These are phyloP conservation scores for Neolentinus lepideus DNA, from an alignment of 1,284 basidiomycete species.

Conservation along the genomic window DNA sequence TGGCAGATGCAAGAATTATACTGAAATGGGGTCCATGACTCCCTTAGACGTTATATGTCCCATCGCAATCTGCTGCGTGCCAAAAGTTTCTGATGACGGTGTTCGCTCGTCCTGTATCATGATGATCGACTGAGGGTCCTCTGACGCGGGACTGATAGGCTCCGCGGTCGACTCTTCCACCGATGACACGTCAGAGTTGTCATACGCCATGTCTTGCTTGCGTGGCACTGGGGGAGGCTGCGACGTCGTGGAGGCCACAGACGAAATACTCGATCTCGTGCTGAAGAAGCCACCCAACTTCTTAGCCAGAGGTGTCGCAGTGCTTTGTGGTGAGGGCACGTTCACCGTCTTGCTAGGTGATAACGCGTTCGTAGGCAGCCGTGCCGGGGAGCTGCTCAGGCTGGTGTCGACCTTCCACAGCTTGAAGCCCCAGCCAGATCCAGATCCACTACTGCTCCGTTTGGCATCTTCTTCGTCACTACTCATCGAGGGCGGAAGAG, in stretches of 20 bases:
- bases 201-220: slow-evolving; percentile 23
- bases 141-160: slow-evolving; percentile 26
- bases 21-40: background rate
- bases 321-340: slow-evolving; percentile 14
- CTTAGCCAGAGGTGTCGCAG: slow-evolving; percentile 29
- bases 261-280: slow-evolving; percentile 43
- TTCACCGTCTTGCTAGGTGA: slow-evolving; percentile 15
- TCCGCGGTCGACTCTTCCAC: slow-evolving; percentile 24
- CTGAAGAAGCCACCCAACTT: slow-evolving; percentile 68
- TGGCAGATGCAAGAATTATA: background rate
- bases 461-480: slow-evolving; percentile 7
- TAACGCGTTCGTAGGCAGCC: slow-evolving; percentile 1
- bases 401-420: slow-evolving; percentile 48
- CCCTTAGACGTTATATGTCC: background rate
- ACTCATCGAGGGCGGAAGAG: background rate
- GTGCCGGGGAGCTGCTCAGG: slow-evolving; percentile 14
- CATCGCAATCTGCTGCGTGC: background rate
- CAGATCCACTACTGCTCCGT: slow-evolving; percentile 5
- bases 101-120: slow-evolving; percentile 10
- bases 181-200: slow-evolving; percentile 30
- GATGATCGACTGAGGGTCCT: slow-evolving; percentile 14
- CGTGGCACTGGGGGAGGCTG: slow-evolving; percentile 7
- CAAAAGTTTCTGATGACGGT: background rate
- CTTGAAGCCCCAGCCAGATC: slow-evolving; percentile 36
- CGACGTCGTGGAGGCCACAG: slow-evolving; percentile 18